Percentiles rank a stretch among this genome's conserved stretches.
phyloP scores from a whole-genome alignment of 75 land plant species.

The Pinus tabuliformis region DNA sequence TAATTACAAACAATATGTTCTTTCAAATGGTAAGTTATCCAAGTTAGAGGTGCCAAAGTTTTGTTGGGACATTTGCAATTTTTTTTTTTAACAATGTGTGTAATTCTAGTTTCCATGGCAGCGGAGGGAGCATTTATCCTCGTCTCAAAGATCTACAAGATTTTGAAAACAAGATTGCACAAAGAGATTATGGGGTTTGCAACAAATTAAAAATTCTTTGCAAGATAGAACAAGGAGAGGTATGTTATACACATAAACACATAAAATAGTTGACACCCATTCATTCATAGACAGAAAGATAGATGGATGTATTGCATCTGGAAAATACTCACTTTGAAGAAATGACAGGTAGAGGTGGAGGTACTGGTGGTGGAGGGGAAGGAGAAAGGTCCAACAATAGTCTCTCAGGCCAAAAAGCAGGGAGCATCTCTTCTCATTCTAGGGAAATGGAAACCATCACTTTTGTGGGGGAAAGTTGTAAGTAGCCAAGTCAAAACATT shows the following conservation, averaged over 20 bases:
- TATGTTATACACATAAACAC: background rate
- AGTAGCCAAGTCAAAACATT: no score
- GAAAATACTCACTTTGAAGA: background rate
- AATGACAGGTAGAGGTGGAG: slow-evolving; percentile 28
- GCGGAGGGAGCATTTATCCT: no score
- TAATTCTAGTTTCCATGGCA: background rate
- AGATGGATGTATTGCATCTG: no score
- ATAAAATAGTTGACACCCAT: background rate
- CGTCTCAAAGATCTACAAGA: background rate
- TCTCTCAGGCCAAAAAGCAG: slow-evolving; percentile 40
- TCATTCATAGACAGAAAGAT: background rate
- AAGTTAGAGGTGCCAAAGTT: no score
- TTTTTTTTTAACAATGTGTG: no score
- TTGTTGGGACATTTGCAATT: no score
- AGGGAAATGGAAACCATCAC: slow-evolving; percentile 50
- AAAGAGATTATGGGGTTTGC: background rate
- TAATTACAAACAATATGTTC: no score
- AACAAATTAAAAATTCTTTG: background rate
- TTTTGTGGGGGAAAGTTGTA: background rate
- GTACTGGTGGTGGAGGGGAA: slow-evolving; percentile 23
- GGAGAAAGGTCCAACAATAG: slow-evolving; percentile 53
- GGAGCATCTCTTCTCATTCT: slow-evolving; percentile 42
- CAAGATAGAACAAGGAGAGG: background rate
- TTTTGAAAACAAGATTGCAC: background rate
- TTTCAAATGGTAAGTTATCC: no score